Evolutionary conservation across 108 stramenopile species (phyloP).

Genomic region (Nitzschia inconspicua): DNA sequence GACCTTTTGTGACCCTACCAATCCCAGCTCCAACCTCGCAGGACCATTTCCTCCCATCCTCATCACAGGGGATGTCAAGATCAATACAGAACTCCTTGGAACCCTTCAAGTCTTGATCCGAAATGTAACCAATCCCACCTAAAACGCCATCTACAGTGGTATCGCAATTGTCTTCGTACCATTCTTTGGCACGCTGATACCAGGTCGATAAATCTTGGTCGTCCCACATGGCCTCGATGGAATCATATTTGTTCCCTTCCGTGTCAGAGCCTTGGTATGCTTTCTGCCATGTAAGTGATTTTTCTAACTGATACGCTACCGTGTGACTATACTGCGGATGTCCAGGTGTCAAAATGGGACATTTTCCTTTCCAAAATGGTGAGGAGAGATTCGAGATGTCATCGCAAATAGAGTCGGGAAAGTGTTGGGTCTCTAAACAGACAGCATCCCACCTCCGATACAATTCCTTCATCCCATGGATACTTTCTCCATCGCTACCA

Average conservation of each 20-base stretch:
- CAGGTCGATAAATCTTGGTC: conserved; percentile 45
- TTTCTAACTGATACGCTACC: conserved; percentile 32
- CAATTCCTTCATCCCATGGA: conserved; percentile 50
- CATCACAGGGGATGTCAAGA: conserved; percentile 33
- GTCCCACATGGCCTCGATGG: conserved; percentile 37
- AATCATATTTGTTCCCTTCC: conserved; percentile 17
- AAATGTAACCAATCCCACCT: conserved; percentile 84
- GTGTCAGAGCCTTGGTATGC: conserved; percentile 27
- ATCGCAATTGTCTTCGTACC: conserved; percentile 87
- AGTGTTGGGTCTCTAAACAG: conserved; percentile 87
- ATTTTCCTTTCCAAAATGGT: conserved; percentile 57
- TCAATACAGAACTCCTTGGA: conserved; percentile 59
- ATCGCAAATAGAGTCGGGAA: conserved; percentile 61
- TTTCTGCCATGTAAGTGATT: not conserved
- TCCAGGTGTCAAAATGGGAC: conserved; percentile 53
- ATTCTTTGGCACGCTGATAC: conserved; percentile 78
- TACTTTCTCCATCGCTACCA: conserved; percentile 4
- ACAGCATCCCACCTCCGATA: conserved; percentile 71
- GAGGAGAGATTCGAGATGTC: conserved; percentile 3
- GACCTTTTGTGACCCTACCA: conserved; percentile 86
- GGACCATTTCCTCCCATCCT: conserved; percentile 18
- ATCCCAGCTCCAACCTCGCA: conserved; percentile 87
- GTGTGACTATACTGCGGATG: conserved; percentile 49
- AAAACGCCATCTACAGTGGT: conserved; percentile 85
- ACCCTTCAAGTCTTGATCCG: conserved; percentile 73